Evolutionary conservation across 2,329 filamentous ascomycete species (phyloP), one percentile per base, ranked within the genome.

Genomic region (Dactylellina haptotyla): DNA sequence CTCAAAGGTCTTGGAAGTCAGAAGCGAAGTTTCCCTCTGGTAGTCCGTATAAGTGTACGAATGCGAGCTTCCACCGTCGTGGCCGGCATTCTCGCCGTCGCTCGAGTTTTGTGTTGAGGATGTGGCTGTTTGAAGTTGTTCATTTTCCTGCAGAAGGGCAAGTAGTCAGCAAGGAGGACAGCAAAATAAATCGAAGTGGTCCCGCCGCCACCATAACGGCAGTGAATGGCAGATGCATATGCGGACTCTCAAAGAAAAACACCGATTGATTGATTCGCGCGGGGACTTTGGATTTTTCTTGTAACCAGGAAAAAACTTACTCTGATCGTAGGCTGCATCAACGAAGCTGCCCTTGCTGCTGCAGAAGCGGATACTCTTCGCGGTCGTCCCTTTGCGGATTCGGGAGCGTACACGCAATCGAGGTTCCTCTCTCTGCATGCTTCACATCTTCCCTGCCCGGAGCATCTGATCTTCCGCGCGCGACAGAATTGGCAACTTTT

Each of bases 401-500:
- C 67, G 34, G 67, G 67, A 45, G 67, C 67, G 56, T 72, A 72
- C 16, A 72, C 67, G 20, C 67, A 72, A 39, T 72, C 67, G 12
- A 72, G 46, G 67, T 72, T 72, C 56, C 67, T 56, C 59, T 72
- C 67, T 59, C 50, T 48, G 67, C 67, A 72, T 16, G 67, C 67
- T 46, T 72, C 67, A 54, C 67, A 72, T 59, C 67, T 72, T 54
- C 43, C 51, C 51, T 53, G 57, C 25, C 67, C 67, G 67, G 67
- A 72, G 67, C 67, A 72, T 65, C 61, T 72, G 25, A 72, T 72
- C 46, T 72, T 72, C 45, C 67, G 58, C 10, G 67, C 9, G 14
- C 67, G 67, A 57, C 67, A 72, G 53, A 72, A 72, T 46, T 72
- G 67, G 53, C 67, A 72, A 43, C 67, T 72, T 32, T 72, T 72